Conservation (phyloP, 306 rosid species). For the Acacia crassicarpa region DNA sequence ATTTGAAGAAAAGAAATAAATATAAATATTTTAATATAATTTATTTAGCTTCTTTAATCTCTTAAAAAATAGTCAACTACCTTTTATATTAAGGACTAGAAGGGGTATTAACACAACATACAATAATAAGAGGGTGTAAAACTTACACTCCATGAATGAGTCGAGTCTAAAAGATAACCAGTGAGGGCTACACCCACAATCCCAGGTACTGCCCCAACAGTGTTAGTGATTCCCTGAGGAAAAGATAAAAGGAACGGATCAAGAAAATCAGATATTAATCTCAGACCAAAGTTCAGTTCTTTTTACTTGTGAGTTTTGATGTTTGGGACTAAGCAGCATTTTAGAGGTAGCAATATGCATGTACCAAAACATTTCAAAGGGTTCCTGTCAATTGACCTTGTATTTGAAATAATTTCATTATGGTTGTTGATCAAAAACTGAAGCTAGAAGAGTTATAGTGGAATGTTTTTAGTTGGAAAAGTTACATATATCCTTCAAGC, state of each 20-base stretch:
- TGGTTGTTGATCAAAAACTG: neutral
- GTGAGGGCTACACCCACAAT: slow-evolving; percentile 93
- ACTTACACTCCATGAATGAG: slow-evolving; percentile 99
- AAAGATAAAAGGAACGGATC: slow-evolving; percentile 6
- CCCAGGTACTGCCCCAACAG: slow-evolving; percentile 93
- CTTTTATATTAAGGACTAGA: too few species aligned
- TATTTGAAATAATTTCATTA: neutral
- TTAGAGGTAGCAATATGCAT: neutral
- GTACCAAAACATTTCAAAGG: neutral
- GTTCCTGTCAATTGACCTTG: neutral
- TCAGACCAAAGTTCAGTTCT: slow-evolving; percentile 2
- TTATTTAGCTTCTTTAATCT: too few species aligned
- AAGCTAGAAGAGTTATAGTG: neutral
- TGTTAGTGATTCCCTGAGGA: slow-evolving; percentile 88
- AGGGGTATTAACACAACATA: neutral
- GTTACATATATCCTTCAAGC: slow-evolving; percentile 2
- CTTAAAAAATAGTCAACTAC: too few species aligned
- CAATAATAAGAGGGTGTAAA: slow-evolving; percentile 2
- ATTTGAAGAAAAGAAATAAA: too few species aligned
- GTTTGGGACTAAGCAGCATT: neutral
- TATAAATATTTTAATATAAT: too few species aligned
- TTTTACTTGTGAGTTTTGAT: neutral
- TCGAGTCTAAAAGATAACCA: slow-evolving; percentile 86
- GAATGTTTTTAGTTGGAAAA: neutral
- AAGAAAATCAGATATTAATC: neutral